Percentiles rank a stretch among this genome's conserved stretches.
These are phyloP conservation scores for Polyplosphaeria fusca DNA, from an alignment of 495 filamentous ascomycete species.

Conservation along the genomic window DNA sequence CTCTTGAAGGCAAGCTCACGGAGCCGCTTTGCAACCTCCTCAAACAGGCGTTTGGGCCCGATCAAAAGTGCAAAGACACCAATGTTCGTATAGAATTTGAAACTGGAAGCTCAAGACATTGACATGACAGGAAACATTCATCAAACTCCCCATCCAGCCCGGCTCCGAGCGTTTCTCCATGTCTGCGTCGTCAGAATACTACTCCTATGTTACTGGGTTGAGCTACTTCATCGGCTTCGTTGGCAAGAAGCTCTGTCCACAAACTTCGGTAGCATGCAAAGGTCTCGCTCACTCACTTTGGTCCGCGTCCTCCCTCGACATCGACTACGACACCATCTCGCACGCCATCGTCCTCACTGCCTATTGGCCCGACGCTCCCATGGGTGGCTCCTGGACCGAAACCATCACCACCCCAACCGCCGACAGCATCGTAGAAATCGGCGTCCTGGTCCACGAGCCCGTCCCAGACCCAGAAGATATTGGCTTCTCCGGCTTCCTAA, in stretches of 20 bases:
- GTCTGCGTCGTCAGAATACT: constrained; percentile 66
- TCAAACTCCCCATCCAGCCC: constrained; percentile 54
- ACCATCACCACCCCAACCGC: constrained; percentile 43
- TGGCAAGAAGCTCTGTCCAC: constrained; percentile 53
- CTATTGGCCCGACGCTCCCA: constrained; percentile 54
- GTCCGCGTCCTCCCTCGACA: constrained; percentile 64
- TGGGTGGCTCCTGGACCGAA: constrained; percentile 51
- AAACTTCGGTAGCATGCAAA: constrained; percentile 5
- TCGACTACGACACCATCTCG: constrained; percentile 73
- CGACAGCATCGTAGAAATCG: constrained; percentile 66
- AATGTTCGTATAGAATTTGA: background rate
- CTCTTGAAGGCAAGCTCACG: constrained; percentile 43
- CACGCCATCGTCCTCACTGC: constrained; percentile 61
- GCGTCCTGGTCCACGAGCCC: constrained; percentile 68
- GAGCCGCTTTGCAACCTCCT: constrained; percentile 61
- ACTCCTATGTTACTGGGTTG: constrained; percentile 58
- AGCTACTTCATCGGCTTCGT: constrained; percentile 56
- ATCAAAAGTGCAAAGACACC: constrained; percentile 43
- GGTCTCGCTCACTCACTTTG: constrained; percentile 39
- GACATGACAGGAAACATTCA: constrained; percentile 61
- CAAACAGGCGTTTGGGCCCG: constrained; percentile 56
- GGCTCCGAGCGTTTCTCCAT: constrained; percentile 64
- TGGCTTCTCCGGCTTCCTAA: constrained; percentile 72
- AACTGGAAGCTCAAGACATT: no score
- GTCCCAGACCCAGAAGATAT: constrained; percentile 67